Conservation (phyloP, 192 early-diverging fungal species). For the Dispira parvispora region DNA sequence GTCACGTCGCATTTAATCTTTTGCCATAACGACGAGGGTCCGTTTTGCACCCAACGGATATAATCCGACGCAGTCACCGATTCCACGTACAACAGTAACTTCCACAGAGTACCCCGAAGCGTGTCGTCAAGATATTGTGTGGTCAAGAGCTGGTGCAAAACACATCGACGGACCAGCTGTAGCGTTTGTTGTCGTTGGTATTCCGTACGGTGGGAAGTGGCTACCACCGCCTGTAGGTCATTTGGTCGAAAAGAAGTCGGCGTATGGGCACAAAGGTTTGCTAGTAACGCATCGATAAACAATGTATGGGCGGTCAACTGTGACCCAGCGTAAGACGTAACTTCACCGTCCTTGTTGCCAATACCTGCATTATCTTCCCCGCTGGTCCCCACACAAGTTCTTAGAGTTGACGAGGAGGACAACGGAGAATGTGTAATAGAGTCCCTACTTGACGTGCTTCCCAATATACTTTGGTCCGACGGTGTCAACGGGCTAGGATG, state of each 20-base stretch:
- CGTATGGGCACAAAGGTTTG: neutral
- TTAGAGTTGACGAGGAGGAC: too few species aligned
- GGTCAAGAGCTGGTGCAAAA: neutral
- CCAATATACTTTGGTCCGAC: too few species aligned
- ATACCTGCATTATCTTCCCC: neutral
- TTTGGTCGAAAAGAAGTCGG: neutral
- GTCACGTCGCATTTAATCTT: neutral
- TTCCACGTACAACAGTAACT: neutral
- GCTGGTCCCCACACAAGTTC: too few species aligned
- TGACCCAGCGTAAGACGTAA: neutral
- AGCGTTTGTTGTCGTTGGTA: constrained; percentile 3
- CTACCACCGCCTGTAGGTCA: neutral
- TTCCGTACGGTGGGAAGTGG: constrained; percentile 2
- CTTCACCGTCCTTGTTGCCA: neutral
- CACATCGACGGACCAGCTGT: neutral
- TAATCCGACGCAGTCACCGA: constrained; percentile 2
- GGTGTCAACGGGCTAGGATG: too few species aligned
- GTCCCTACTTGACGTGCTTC: too few species aligned
- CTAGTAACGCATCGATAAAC: neutral
- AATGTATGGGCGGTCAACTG: neutral
- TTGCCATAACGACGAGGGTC: neutral
- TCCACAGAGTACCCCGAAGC: neutral
- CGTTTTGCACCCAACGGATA: constrained; percentile 4
- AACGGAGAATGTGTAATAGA: too few species aligned
- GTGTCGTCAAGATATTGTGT: neutral